A percentile compares a stretch with the other conserved stretches of the same genome.
Conservation (phyloP, 2,329 filamentous ascomycete genomes). For the Trichoderma polysporum region DNA sequence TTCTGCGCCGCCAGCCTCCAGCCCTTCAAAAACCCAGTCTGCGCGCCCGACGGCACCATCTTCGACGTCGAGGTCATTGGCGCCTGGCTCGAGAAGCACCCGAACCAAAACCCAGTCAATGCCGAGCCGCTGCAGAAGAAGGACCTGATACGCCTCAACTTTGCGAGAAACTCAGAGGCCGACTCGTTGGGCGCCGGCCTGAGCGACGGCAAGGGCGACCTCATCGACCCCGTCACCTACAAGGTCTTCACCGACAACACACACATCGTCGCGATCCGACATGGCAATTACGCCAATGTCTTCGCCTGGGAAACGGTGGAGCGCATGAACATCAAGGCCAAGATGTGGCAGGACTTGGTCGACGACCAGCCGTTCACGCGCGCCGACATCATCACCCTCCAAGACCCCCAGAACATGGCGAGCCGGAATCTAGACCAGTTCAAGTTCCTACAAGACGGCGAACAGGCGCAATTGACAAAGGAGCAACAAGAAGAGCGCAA, state of each 20-base stretch:
- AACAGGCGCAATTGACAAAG: constrained; percentile 63
- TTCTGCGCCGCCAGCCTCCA: constrained; percentile 96
- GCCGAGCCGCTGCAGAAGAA: constrained; percentile 74
- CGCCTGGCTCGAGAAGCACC: constrained; percentile 89
- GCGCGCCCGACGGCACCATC: constrained; percentile 80
- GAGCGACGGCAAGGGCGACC: constrained; percentile 66
- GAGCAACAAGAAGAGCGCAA: constrained; percentile 68
- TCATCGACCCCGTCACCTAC: constrained; percentile 94
- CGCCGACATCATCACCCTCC: constrained; percentile 91
- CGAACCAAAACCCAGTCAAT: constrained; percentile 82
- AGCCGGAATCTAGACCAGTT: constrained; percentile 82
- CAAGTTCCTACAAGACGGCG: constrained; percentile 83
- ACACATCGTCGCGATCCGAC: constrained; percentile 84
- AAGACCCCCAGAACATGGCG: constrained; percentile 89
- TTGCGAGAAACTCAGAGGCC: constrained; percentile 81
- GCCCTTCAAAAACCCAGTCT: constrained; percentile 92
- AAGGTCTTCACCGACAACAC: constrained; percentile 98
- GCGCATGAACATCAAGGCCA: constrained; percentile 91
- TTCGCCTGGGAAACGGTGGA: constrained; percentile 97
- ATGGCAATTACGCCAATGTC: constrained; percentile 84
- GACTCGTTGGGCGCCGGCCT: constrained; percentile 48
- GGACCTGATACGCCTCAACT: constrained; percentile 87
- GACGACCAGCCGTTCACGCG: constrained; percentile 83
- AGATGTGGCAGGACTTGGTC: constrained; percentile 90
- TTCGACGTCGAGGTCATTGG: constrained; percentile 95